Base-by-base conservation (phyloP, 83 land plant species). In the Diphasiastrum complanatum region DNA sequence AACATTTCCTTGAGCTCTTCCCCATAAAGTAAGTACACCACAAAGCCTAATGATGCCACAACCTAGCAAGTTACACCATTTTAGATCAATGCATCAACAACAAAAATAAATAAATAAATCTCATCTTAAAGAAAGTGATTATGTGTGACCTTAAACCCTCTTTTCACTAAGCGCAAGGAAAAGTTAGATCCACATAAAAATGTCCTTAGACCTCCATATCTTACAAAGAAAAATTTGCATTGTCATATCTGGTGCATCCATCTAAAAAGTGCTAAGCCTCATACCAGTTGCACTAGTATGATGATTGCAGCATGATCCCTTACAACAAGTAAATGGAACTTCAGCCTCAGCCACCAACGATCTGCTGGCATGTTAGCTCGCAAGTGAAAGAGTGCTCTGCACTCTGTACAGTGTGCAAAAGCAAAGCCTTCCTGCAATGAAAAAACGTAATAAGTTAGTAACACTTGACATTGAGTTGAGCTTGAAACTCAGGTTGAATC, bases 361-460 rank as follows among this genome's bases (percentile, higher is more conserved):
- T 91, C 93, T 31, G 93, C 67, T 11, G 97, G 89, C 26, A 81
- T 81, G 76, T 91, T 86, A 50, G 89, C 89, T 19, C 93, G 82
- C 64, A 91, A 72, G 48, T 74, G 47, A 38, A 86, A 91, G 51
- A 68, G 12, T 18, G 86, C 82, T 58, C 84, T 73, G 77, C 97
- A 91, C 51, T 86, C 93, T 61, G 97, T 86, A 77, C 97, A 91
- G 60, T 86, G 97, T 46, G 97, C 67, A 75, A 91, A 91, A 33
- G 97, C 97, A 91, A 84, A 86, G 20, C 97, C 97, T 71, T 91
- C 97, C 97, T 91, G 85, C 34, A 59, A n/a, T n/a, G n/a, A n/a
- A n/a, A n/a, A n/a, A n/a, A n/a, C n/a, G n/a, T n/a, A n/a, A n/a
- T n/a, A n/a, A n/a, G n/a, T n/a, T n/a, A n/a, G n/a, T n/a, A n/a